Evolutionary conservation across 2,329 filamentous ascomycete genomes (phyloP).

Genomic region (Alternaria consortialis): DNA sequence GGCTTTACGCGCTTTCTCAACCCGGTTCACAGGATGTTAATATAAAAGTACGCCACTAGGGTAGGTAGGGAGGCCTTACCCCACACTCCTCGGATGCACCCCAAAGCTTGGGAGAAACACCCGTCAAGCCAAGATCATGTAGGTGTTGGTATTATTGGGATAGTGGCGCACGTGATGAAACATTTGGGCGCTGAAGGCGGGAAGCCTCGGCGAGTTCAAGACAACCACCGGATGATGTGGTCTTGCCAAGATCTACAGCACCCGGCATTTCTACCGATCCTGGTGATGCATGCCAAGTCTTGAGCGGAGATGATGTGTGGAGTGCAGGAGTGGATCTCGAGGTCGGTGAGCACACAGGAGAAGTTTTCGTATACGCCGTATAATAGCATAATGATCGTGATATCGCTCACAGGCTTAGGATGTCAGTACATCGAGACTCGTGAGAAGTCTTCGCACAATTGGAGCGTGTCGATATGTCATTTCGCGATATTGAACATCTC

Average conservation of each 20-base stretch:
- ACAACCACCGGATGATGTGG: conserved; percentile 15
- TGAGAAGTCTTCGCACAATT: no score
- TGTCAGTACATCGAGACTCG: no score
- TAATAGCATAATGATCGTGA: neutral
- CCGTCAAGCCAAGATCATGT: neutral
- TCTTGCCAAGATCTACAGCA: conserved; percentile 9
- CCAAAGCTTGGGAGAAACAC: neutral
- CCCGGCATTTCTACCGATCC: conserved; percentile 11
- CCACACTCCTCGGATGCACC: conserved; percentile 5
- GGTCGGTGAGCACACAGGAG: conserved; percentile 5
- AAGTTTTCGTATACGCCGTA: neutral
- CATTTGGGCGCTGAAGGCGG: conserved; percentile 1
- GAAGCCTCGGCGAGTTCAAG: conserved; percentile 12
- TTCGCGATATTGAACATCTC: no score
- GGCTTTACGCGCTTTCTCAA: conserved; percentile 14
- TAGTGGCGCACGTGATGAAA: conserved; percentile 9
- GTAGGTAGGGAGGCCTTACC: conserved; percentile 1
- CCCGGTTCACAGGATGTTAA: conserved; percentile 18
- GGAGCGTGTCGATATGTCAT: no score
- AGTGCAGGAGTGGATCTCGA: conserved; percentile 13
- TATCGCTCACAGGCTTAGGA: no score
- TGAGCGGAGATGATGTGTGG: conserved; percentile 9
- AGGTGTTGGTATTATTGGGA: neutral
- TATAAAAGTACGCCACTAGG: conserved; percentile 15
- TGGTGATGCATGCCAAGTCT: conserved; percentile 9